These are phyloP conservation scores for Gossypium sturtianum DNA, from an alignment of 345 rosid genomes.

Conservation along the genomic window DNA sequence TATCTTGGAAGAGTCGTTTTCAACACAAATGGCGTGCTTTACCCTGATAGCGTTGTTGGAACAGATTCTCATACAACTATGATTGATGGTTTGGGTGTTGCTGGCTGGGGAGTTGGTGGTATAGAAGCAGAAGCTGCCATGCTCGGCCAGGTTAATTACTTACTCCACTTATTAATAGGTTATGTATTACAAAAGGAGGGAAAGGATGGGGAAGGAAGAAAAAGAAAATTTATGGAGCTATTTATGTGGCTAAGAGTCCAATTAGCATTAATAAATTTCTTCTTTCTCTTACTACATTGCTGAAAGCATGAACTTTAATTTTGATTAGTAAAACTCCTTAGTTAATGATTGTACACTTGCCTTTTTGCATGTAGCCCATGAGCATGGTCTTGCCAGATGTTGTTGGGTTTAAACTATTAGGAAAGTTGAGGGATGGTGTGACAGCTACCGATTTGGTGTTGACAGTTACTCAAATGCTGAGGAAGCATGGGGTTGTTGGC, in stretches of 20 bases:
- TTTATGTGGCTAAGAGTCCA: background rate
- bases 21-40: conserved; percentile 67
- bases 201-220: conserved; percentile 76
- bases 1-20: conserved; percentile 93
- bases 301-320: background rate
- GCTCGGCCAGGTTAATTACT: conserved; percentile 83
- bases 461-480: conserved; percentile 88
- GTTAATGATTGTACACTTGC: background rate
- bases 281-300: background rate
- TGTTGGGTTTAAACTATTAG: conserved; percentile 75
- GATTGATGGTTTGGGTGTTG: conserved; percentile 94
- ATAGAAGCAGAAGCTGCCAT: conserved; percentile 91
- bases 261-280: background rate
- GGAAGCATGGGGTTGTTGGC: conserved; percentile 96
- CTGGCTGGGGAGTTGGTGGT: conserved; percentile 99
- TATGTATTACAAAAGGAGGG: conserved; percentile 39
- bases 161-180: conserved; percentile 3
- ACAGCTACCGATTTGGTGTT: conserved; percentile 93
- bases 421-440: conserved; percentile 79
- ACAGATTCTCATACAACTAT: conserved; percentile 95
- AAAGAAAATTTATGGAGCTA: conserved; percentile 7
- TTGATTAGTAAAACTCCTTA: background rate
- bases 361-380: conserved; percentile 64
- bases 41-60: conserved; percentile 94
- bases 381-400: conserved; percentile 99